phyloP scores from a whole-genome alignment of 2,329 filamentous ascomycete species.

The Apiospora kogelbergensis region DNA sequence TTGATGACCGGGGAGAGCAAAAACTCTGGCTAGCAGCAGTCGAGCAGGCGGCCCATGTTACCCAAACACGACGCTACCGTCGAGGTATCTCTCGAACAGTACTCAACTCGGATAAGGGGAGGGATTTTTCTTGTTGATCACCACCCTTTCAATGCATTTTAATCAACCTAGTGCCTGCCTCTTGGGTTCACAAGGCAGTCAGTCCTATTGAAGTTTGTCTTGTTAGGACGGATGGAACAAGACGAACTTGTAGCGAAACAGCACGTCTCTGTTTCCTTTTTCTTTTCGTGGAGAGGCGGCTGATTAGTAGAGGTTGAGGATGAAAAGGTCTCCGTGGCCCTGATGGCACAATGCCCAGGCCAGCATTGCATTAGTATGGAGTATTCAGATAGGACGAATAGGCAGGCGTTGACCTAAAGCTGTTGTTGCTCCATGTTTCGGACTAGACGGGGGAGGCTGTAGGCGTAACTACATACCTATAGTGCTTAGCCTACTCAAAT shows the following conservation, averaged over 20 bases:
- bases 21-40: constrained; percentile 4
- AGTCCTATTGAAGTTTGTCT: background rate
- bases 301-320: background rate
- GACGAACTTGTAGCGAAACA: background rate
- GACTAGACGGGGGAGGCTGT: background rate
- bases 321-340: background rate
- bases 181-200: background rate
- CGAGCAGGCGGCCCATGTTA: background rate
- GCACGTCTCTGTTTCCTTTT: background rate
- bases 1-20: constrained; percentile 1
- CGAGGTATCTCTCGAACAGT: background rate
- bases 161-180: background rate
- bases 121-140: background rate
- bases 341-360: background rate
- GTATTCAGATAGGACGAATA: constrained; percentile 5
- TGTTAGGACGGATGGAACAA: background rate
- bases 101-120: background rate
- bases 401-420: background rate
- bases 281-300: background rate
- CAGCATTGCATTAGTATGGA: constrained; percentile 11
- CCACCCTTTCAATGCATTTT: background rate
- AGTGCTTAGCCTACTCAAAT: background rate
- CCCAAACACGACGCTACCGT: background rate
- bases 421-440: background rate
- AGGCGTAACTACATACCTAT: background rate